Evolutionary conservation across 78 protist genomes (phyloP).

Genomic region (Cavenderia fasciculata): DNA sequence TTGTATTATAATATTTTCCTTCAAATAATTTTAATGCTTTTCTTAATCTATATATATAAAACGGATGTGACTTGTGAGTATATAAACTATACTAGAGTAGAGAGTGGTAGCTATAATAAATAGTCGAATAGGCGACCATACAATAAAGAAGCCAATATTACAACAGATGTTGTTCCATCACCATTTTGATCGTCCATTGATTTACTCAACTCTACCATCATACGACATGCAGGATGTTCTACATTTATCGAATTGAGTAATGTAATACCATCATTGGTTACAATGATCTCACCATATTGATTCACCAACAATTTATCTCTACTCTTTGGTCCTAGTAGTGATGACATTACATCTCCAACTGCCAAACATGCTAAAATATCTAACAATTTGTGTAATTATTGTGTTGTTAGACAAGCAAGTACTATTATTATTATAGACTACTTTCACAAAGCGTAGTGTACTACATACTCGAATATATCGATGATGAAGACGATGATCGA

Average conservation of each 20-base stretch:
- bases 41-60: constrained; percentile 2
- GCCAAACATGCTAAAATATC: too few relatives aligned
- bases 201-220: constrained; percentile 72
- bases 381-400: too few relatives aligned
- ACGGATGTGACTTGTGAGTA: too few relatives aligned
- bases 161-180: constrained; percentile 68
- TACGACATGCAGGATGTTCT: constrained; percentile 41
- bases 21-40: constrained; percentile 21
- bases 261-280: constrained; percentile 44
- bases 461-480: too few relatives aligned
- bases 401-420: too few relatives aligned
- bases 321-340: constrained; percentile 24
- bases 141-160: constrained; percentile 25
- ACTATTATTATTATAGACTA: too few relatives aligned
- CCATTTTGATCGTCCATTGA: constrained; percentile 77
- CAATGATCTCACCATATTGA: neutral
- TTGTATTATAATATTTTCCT: neutral
- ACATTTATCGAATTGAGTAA: constrained; percentile 21
- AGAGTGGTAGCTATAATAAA: neutral
- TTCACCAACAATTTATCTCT: constrained; percentile 53
- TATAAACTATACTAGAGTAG: too few relatives aligned
- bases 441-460: too few relatives aligned
- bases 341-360: constrained; percentile 11
- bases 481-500: too few relatives aligned
- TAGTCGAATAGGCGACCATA: too few relatives aligned